Percentiles rank a stretch among this genome's conserved stretches.
These are phyloP conservation scores for Setomelanomma holmii DNA, from an alignment of 2,329 filamentous ascomycete genomes.

Conservation along the genomic window DNA sequence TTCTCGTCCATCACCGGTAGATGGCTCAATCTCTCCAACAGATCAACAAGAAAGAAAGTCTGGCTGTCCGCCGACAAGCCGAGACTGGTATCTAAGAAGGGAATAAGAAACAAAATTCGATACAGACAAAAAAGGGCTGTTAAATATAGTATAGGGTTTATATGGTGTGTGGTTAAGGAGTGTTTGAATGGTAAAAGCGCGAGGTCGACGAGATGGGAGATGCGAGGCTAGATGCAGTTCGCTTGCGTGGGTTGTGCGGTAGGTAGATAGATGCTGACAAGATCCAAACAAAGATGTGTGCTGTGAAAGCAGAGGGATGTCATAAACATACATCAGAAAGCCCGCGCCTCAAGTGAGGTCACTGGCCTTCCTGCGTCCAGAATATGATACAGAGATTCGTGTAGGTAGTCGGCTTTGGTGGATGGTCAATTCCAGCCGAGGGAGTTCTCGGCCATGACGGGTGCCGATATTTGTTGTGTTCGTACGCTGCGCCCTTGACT, in stretches of 20 bases:
- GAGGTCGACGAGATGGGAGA: slow-evolving; percentile 20
- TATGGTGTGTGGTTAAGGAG: slow-evolving; percentile 41
- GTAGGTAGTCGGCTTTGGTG: slow-evolving; percentile 11
- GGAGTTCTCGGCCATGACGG: slow-evolving; percentile 92
- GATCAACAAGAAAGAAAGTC: slow-evolving; percentile 42
- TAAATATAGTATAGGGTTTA: slow-evolving; percentile 40
- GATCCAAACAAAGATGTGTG: slow-evolving; percentile 12
- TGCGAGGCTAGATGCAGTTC: slow-evolving; percentile 21
- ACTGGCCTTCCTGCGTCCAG: slow-evolving; percentile 13
- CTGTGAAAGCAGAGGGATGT: slow-evolving; percentile 4
- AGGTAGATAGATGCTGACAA: slow-evolving; percentile 12
- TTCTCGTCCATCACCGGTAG: slow-evolving; percentile 19
- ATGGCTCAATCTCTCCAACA: slow-evolving; percentile 13
- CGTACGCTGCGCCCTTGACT: slow-evolving; percentile 70
- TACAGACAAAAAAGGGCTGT: slow-evolving; percentile 2
- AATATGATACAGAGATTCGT: slow-evolving; percentile 42
- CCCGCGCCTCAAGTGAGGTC: slow-evolving; percentile 2
- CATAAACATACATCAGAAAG: slow-evolving; percentile 30
- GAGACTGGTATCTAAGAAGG: slow-evolving; percentile 53
- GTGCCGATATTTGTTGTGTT: slow-evolving; percentile 81
- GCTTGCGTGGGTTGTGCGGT: slow-evolving; percentile 25
- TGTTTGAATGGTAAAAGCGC: slow-evolving; percentile 42
- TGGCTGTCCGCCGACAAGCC: slow-evolving; percentile 32
- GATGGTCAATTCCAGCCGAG: slow-evolving; percentile 84
- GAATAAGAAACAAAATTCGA: slow-evolving; percentile 36